A percentile compares a stretch with the other conserved stretches of the same genome.
These are phyloP conservation scores for Paraphoma chrysanthemicola DNA, from an alignment of 2,329 filamentous ascomycete genomes.

Conservation along the genomic window DNA sequence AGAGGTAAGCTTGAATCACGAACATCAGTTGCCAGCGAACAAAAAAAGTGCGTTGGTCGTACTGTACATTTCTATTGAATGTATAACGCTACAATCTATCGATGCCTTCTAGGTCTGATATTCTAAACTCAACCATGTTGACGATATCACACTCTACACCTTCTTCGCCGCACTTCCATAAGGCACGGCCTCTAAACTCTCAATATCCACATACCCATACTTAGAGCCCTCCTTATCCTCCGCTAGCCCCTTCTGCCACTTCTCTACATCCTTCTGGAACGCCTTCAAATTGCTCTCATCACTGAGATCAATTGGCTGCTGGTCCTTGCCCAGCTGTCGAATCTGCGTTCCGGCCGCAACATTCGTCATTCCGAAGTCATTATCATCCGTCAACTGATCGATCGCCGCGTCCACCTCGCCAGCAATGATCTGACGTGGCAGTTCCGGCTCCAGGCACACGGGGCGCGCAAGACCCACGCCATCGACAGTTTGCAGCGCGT, in stretches of 20 bases:
- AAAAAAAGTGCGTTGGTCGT: too few relatives aligned
- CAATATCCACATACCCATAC: conserved; percentile 57
- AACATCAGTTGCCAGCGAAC: too few relatives aligned
- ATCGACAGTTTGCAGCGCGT: conserved; percentile 64
- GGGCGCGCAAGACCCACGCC: conserved; percentile 67
- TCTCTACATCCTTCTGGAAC: conserved; percentile 58
- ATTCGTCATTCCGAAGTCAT: conserved; percentile 60
- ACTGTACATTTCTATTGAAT: too few relatives aligned
- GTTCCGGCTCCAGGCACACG: conserved; percentile 58
- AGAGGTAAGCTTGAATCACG: too few relatives aligned
- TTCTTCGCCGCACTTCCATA: conserved; percentile 38
- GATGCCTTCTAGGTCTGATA: too few relatives aligned
- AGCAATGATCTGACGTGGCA: conserved; percentile 55
- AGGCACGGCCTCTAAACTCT: conserved; percentile 44
- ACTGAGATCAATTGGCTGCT: conserved; percentile 61
- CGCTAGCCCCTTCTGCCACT: conserved; percentile 52
- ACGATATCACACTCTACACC: neutral
- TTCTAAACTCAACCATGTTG: too few relatives aligned
- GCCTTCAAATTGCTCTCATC: conserved; percentile 55
- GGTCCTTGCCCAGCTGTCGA: conserved; percentile 59
- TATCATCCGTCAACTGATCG: conserved; percentile 55
- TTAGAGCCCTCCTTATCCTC: conserved; percentile 48
- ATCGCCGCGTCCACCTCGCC: conserved; percentile 56
- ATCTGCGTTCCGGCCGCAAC: conserved; percentile 60
- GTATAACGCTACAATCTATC: too few relatives aligned